Percentiles rank a stretch among this genome's conserved stretches.
Evolutionary conservation across 1,284 basidiomycete species (phyloP).

Genomic region (Cutaneotrichosporon sp.): DNA sequence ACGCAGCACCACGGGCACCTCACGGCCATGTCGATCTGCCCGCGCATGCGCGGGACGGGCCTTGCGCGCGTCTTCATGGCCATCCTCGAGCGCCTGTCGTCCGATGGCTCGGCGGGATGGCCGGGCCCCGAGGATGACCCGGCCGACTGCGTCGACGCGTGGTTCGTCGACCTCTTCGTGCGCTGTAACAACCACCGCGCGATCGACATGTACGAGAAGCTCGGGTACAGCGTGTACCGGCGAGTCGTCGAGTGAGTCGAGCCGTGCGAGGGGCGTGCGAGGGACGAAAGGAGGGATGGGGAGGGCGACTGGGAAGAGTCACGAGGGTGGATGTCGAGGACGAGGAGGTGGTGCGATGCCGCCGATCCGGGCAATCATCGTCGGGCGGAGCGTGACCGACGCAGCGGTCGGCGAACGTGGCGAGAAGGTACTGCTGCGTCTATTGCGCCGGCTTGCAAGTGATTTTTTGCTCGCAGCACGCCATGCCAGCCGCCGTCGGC

Average conservation of each 20-base stretch:
- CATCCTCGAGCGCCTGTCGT: conserved; percentile 44
- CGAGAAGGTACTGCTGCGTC: no score
- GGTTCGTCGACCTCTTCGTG: conserved; percentile 55
- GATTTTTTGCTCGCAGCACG: not conserved
- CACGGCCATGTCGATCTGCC: conserved; percentile 52
- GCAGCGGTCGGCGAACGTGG: no score
- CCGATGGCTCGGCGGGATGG: conserved; percentile 28
- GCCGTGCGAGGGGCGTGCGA: not conserved
- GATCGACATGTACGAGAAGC: conserved; percentile 53
- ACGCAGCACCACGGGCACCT: conserved; percentile 53
- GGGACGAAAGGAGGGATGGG: not conserved
- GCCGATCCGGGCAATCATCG: not conserved
- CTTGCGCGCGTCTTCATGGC: conserved; percentile 52
- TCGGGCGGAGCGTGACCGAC: no score
- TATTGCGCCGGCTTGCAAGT: no score
- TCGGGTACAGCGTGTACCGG: conserved; percentile 54
- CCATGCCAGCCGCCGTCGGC: not conserved
- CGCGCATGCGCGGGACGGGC: conserved; percentile 45
- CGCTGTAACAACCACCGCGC: conserved; percentile 53
- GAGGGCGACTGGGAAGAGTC: no score
- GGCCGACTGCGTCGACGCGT: conserved; percentile 48
- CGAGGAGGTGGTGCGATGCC: not conserved
- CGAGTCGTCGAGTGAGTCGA: conserved; percentile 53
- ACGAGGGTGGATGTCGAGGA: not conserved
- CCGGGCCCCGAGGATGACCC: conserved; percentile 1